These are phyloP conservation scores for Hawksworthiomyces lignivorus DNA, from an alignment of 2,329 filamentous ascomycete genomes.

Conservation along the genomic window DNA sequence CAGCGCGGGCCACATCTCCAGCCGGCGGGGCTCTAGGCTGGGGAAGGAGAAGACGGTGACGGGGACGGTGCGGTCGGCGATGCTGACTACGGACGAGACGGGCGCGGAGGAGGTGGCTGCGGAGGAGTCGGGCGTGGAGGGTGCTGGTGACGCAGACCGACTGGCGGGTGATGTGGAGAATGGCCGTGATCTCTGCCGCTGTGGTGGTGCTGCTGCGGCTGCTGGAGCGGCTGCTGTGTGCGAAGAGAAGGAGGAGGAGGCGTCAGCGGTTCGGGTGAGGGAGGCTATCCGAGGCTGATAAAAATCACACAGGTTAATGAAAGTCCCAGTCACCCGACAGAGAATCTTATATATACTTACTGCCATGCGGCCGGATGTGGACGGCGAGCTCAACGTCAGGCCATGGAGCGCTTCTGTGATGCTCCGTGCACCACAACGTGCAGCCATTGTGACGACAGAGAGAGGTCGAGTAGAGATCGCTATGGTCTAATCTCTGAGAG, in stretches of 20 bases:
- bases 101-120: not conserved
- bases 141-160: not conserved
- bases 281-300: no score
- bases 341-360: no score
- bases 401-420: conserved; percentile 11
- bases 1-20: conserved; percentile 70
- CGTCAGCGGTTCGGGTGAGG: no score
- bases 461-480: no score
- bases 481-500: no score
- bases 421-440: conserved; percentile 11
- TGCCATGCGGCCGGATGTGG: conserved; percentile 1
- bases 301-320: no score
- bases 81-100: not conserved
- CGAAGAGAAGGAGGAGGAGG: no score
- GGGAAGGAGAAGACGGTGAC: conserved; percentile 89
- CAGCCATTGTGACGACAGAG: conserved; percentile 8
- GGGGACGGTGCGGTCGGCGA: conserved; percentile 62
- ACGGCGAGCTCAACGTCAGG: conserved; percentile 5
- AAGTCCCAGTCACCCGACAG: no score
- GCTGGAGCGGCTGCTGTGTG: no score
- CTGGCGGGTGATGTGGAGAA: no score
- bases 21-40: conserved; percentile 70
- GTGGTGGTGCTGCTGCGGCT: no score
- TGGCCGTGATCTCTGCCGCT: no score
- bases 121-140: not conserved